Percentiles rank a stretch among this genome's conserved stretches.
These are phyloP conservation scores for Dothistroma pini DNA, from an alignment of 2,329 filamentous ascomycete species.

Conservation along the genomic window DNA sequence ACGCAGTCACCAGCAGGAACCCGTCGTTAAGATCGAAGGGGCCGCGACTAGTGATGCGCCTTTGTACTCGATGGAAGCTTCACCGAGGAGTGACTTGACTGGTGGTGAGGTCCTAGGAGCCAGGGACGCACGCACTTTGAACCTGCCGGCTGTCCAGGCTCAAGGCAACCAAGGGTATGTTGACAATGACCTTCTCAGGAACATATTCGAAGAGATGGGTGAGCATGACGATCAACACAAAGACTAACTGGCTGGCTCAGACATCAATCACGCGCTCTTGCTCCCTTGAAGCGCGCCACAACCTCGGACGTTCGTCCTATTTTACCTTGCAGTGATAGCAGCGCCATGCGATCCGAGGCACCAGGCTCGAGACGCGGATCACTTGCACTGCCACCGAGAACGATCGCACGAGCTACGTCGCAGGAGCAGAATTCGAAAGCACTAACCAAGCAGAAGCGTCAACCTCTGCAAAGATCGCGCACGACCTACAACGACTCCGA, in stretches of 20 bases:
- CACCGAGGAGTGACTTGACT: conserved; percentile 7
- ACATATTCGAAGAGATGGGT: conserved; percentile 19
- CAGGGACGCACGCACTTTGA: conserved; percentile 20
- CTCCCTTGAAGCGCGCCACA: neutral
- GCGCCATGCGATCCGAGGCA: conserved; percentile 11
- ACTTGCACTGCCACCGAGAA: conserved; percentile 34
- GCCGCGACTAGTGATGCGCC: conserved; percentile 17
- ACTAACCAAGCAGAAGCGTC: conserved; percentile 32
- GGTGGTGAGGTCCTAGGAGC: neutral
- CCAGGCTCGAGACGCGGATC: conserved; percentile 31
- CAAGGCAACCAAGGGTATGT: conserved; percentile 29
- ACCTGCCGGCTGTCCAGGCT: conserved; percentile 17
- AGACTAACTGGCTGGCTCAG: conserved; percentile 10
- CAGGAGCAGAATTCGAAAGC: conserved; percentile 19
- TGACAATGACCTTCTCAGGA: conserved; percentile 13
- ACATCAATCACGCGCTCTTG: neutral
- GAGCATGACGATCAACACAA: conserved; percentile 5
- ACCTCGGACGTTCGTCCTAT: conserved; percentile 5
- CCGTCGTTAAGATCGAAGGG: conserved; percentile 30
- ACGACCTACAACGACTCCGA: conserved; percentile 31
- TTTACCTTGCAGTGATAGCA: conserved; percentile 13
- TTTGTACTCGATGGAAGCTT: conserved; percentile 7
- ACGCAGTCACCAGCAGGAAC: conserved; percentile 19
- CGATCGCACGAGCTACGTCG: conserved; percentile 20
- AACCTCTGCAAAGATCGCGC: conserved; percentile 28